Conservation (phyloP, 2,329 filamentous ascomycete species). For the Salinomyces thailandicus region DNA sequence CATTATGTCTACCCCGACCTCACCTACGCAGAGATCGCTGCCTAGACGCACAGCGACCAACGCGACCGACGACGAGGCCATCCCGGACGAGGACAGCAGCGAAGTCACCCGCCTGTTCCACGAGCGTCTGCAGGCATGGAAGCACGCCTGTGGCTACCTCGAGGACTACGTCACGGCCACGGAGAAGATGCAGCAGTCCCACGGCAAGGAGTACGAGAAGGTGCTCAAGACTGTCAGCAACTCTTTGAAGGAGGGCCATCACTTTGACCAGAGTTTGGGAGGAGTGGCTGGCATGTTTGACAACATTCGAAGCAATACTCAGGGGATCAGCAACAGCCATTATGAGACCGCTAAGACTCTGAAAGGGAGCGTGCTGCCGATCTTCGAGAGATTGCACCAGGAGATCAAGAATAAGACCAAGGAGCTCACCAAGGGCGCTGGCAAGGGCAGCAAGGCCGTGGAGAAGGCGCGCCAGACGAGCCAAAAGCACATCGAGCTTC, state of each 20-base stretch:
- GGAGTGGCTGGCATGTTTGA: conserved; percentile 87
- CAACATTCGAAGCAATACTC: conserved; percentile 85
- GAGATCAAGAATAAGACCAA: conserved; percentile 97
- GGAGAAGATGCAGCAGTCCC: conserved; percentile 73
- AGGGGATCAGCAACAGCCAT: conserved; percentile 81
- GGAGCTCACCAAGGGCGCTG: conserved; percentile 69
- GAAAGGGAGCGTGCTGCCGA: conserved; percentile 73
- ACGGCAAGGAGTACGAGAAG: conserved; percentile 92
- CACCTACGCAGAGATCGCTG: conserved; percentile 13
- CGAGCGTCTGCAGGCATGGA: conserved; percentile 88
- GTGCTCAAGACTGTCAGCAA: conserved; percentile 84
- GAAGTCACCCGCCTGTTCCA: conserved; percentile 55
- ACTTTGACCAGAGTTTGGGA: conserved; percentile 84
- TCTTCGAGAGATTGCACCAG: conserved; percentile 81
- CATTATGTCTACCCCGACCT: conserved; percentile 5
- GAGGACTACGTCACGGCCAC: conserved; percentile 81
- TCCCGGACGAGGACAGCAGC: conserved; percentile 40
- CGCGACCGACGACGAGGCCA: conserved; percentile 33
- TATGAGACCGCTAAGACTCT: conserved; percentile 84
- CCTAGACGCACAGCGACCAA: conserved; percentile 24
- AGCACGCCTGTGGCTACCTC: conserved; percentile 81
- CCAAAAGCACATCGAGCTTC: conserved; percentile 91
- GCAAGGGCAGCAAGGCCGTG: conserved; percentile 79
- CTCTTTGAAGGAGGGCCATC: conserved; percentile 78
- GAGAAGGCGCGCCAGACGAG: conserved; percentile 77